phyloP scores from a whole-genome alignment of 768 basidiomycete genomes.

The Mycena amicta region DNA sequence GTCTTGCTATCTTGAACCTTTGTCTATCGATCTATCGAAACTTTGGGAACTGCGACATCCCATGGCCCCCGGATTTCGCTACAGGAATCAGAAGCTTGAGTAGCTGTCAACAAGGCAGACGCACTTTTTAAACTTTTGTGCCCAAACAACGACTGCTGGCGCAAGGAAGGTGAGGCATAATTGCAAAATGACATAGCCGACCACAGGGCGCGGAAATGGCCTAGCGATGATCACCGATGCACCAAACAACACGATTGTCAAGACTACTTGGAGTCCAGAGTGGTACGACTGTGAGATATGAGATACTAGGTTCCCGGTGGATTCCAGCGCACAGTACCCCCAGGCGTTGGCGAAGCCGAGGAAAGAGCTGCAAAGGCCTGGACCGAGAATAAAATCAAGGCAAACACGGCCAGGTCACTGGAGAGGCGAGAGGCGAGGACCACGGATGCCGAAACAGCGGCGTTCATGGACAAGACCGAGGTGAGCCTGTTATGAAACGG shows the following conservation, averaged over 20 bases:
- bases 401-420: conserved; percentile 85
- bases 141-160: conserved; percentile 79
- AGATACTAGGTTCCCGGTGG: conserved; percentile 7
- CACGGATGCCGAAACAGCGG: conserved; percentile 89
- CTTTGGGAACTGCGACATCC: conserved; percentile 83
- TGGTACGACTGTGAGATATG: conserved; percentile 46
- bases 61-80: conserved; percentile 90
- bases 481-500: conserved; percentile 55
- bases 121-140: conserved; percentile 86
- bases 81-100: conserved; percentile 14
- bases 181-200: conserved; percentile 51
- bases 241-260: conserved; percentile 57
- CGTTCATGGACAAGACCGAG: conserved; percentile 86
- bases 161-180: conserved; percentile 69
- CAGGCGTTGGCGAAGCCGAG: conserved; percentile 71
- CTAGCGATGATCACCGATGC: conserved; percentile 54
- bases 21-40: conserved; percentile 48
- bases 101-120: conserved; percentile 31
- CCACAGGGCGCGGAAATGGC: conserved; percentile 56
- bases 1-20: conserved; percentile 21
- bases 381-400: conserved; percentile 83
- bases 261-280: conserved; percentile 43
- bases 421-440: conserved; percentile 89
- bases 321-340: conserved; percentile 48
- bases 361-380: conserved; percentile 84